phyloP scores from a whole-genome alignment of 257 asterid genomes.

The Penstemon newberryi region DNA sequence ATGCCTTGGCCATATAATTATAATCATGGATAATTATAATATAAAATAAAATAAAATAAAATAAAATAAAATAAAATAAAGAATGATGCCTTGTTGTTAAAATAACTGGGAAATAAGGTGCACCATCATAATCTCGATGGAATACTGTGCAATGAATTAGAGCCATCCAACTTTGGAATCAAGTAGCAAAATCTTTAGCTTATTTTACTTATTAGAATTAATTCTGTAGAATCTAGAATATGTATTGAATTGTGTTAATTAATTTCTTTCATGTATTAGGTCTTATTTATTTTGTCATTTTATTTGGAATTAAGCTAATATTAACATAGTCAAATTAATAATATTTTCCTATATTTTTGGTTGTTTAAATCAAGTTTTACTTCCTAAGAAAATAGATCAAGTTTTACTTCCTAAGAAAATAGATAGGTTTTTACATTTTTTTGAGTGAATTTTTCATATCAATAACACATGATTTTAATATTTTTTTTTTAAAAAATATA shows the following conservation, averaged over 20 bases:
- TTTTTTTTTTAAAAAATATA: too few relatives aligned
- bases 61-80: neutral
- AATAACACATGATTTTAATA: too few relatives aligned
- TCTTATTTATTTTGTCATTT: too few relatives aligned
- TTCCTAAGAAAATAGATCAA: too few relatives aligned
- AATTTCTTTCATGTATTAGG: neutral
- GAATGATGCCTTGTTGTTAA: neutral
- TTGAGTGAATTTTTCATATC: too few relatives aligned
- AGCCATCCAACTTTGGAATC: conserved; percentile 28
- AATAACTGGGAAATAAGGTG: conserved; percentile 15
- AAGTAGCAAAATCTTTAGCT: conserved; percentile 2
- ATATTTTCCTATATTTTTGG: too few relatives aligned
- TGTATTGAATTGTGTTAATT: neutral
- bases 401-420: too few relatives aligned
- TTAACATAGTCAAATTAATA: too few relatives aligned
- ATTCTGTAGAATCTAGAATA: neutral
- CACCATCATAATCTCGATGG: conserved; percentile 21
- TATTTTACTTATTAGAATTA: conserved; percentile 22
- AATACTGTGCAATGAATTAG: conserved; percentile 3
- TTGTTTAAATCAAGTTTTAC: too few relatives aligned
- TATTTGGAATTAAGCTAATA: neutral
- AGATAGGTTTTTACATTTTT: too few relatives aligned
- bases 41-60: neutral
- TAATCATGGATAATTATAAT: neutral
- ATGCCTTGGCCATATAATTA: conserved; percentile 3